These are phyloP conservation scores for Aspergillus hortae DNA, from an alignment of 2,329 filamentous ascomycete genomes.

Conservation along the genomic window DNA sequence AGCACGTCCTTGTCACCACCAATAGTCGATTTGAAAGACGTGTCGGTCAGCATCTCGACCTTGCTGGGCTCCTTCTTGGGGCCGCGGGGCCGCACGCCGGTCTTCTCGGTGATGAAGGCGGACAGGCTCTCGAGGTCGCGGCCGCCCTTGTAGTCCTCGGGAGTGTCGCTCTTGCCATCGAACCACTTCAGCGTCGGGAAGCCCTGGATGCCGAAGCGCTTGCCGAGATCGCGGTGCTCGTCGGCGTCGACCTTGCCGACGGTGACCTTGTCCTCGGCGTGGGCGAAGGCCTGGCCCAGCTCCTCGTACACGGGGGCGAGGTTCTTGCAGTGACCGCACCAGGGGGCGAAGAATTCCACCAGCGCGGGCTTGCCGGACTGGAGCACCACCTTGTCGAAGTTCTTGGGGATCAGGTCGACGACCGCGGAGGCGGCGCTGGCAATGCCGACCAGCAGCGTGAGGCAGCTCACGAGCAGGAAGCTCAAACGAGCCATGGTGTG, in stretches of 20 bases:
- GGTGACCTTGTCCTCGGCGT: constrained; percentile 69
- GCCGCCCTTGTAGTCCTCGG: constrained; percentile 79
- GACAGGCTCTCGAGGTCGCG: constrained; percentile 82
- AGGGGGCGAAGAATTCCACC: constrained; percentile 97
- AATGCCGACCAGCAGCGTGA: constrained; percentile 49
- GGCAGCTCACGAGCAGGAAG: constrained; percentile 44
- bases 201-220: constrained; percentile 83
- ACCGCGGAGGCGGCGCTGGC: constrained; percentile 73
- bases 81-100: constrained; percentile 72
- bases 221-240: constrained; percentile 76
- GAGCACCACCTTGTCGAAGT: constrained; percentile 88
- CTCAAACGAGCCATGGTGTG: constrained; percentile 44
- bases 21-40: constrained; percentile 71
- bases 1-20: constrained; percentile 85
- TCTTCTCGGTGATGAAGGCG: constrained; percentile 81
- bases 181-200: constrained; percentile 99
- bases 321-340: constrained; percentile 99
- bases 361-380: constrained; percentile 92
- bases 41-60: constrained; percentile 76
- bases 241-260: constrained; percentile 98
- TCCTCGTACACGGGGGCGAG: constrained; percentile 95
- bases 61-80: constrained; percentile 61
- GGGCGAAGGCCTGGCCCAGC: constrained; percentile 70
- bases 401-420: constrained; percentile 80
- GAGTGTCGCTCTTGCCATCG: constrained; percentile 85